A percentile compares a stretch with the other conserved stretches of the same genome.
phyloP scores from a whole-genome alignment of 176 grass and related monocot genomes.

The Zoysia pacifica region DNA sequence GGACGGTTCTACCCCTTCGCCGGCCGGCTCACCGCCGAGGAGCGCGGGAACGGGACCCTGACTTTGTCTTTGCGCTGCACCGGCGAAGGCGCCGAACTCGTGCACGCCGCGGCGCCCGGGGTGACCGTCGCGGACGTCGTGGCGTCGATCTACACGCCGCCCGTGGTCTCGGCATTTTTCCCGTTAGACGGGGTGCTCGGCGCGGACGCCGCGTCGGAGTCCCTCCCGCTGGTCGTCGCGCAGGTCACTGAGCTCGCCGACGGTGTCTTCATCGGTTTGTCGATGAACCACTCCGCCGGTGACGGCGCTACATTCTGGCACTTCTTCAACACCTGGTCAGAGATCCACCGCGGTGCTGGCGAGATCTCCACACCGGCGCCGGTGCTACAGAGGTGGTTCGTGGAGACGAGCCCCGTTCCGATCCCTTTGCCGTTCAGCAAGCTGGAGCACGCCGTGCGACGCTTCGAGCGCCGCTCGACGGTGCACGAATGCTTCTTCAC shows the following conservation, averaged over 20 bases:
- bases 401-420: constrained; percentile 19
- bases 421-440: constrained; percentile 22
- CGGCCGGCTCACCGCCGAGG: constrained; percentile 26
- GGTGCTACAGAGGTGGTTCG: constrained; percentile 53
- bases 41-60: not conserved
- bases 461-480: not conserved
- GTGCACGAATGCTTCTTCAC: constrained; percentile 43
- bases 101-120: constrained; percentile 42
- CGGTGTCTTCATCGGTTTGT: constrained; percentile 43
- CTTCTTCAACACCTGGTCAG: constrained; percentile 54
- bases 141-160: not conserved
- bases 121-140: constrained; percentile 41
- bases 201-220: constrained; percentile 3
- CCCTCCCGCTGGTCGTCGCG: not conserved
- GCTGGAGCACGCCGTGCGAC: not conserved
- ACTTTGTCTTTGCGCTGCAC: constrained; percentile 16
- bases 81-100: constrained; percentile 46
- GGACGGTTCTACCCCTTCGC: constrained; percentile 51
- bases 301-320: constrained; percentile 34
- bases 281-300: constrained; percentile 28
- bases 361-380: too few relatives aligned
- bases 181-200: not conserved
- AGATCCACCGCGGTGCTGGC: constrained; percentile 7
- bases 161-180: not conserved
- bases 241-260: constrained; percentile 49